Evolutionary conservation across 2,329 filamentous ascomycete species (phyloP).

Genomic region (Fusarium sp.): DNA sequence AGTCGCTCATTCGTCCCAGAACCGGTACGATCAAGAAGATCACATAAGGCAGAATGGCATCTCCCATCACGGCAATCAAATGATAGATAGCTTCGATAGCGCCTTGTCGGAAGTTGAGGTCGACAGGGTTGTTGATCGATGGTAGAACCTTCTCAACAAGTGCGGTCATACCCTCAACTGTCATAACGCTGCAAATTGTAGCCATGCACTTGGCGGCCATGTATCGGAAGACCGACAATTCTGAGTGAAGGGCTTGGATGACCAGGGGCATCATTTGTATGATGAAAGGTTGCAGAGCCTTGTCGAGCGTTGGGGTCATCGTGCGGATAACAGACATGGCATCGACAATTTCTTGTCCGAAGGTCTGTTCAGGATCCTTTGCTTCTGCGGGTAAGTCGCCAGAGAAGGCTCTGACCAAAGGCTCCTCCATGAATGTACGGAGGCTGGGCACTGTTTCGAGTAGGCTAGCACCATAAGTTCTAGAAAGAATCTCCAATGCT

Average conservation of each 20-base stretch:
- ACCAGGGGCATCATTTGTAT: constrained; percentile 86
- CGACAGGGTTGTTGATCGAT: constrained; percentile 88
- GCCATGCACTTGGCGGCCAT: constrained; percentile 97
- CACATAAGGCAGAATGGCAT: constrained; percentile 93
- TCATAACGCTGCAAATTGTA: constrained; percentile 96
- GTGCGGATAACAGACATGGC: constrained; percentile 92
- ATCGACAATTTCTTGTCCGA: constrained; percentile 94
- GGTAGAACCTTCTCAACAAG: constrained; percentile 93
- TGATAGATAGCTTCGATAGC: constrained; percentile 97
- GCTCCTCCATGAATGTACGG: constrained; percentile 81
- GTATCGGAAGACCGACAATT: constrained; percentile 92
- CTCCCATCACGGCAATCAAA: constrained; percentile 97
- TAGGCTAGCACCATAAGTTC: constrained; percentile 79
- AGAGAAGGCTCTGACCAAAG: constrained; percentile 79
- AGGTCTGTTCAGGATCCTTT: constrained; percentile 75
- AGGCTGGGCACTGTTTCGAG: constrained; percentile 88
- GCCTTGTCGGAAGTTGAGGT: constrained; percentile 90
- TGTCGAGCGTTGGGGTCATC: constrained; percentile 88
- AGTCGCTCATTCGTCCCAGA: constrained; percentile 97
- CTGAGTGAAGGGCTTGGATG: constrained; percentile 86
- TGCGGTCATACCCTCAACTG: constrained; percentile 94
- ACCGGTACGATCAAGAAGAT: constrained; percentile 99
- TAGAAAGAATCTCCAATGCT: constrained; percentile 86
- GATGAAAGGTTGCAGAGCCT: constrained; percentile 80
- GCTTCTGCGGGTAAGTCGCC: constrained; percentile 78